Evolutionary conservation across 805 yeast species (phyloP), one percentile per base, ranked within the genome.

Genomic region (Sporopachydermia lactativora): DNA sequence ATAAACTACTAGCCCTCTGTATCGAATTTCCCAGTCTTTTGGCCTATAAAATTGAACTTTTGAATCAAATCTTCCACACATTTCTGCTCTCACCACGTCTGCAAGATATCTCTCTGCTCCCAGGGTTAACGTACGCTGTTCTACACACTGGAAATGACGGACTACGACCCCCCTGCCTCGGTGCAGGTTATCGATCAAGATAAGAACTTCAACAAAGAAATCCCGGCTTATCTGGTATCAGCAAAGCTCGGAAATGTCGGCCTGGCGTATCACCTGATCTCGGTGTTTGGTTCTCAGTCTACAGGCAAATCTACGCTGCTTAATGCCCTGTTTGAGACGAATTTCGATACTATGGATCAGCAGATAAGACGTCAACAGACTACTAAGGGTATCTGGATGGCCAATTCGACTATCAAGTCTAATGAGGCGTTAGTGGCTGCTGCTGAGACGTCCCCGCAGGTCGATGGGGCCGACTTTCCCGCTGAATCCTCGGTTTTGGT

Each of bases 201-300:
- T 49, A 78, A 78, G 52, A 46, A 52, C 34, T 78, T 77, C 66
- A 71, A 66, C 48, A 40, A 46, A 2, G 44, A 55, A 2, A 49
- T 66, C 6, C 44, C 52, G 15, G 42, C 51, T 3, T 64, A 61
- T 41, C 51, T 66, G 38, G 47, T 51, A 13, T 42, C 47, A 18
- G 51, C 52, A 5, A 51, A 63, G 18, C 44, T 50, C 18, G 51
- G 52, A 37, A 65, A 65, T 36, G 65, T 69, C 11, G 94, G 88
- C 0, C 62, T 80, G 42, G 68, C 79, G 49, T 88, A 89, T 62
- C 95, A 92, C 57, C 76, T 92, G 15, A 83, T 92, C 3, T 79
- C 97, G 0, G 98, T 92, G 34, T 92, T 92, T 65, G 98, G 98
- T 3, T 85, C 96, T 1, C 98, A 92, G 56, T 81, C 94, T 3